Percentiles rank a stretch among this genome's conserved stretches.
These are phyloP conservation scores for Pulveroboletus frians DNA, from an alignment of 768 basidiomycete species.

Conservation along the genomic window DNA sequence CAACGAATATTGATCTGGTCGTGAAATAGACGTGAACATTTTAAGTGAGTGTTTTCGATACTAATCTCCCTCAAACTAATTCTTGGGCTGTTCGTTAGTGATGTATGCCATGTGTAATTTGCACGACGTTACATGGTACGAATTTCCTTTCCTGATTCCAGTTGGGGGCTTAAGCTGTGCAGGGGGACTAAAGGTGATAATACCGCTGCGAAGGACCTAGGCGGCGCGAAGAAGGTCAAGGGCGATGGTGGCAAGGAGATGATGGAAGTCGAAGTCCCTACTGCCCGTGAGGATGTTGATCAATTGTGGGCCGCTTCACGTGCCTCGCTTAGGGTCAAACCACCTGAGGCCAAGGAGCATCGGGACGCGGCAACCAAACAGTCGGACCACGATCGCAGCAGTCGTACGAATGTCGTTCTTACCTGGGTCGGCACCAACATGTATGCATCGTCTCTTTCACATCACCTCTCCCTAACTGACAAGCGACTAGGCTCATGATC, in stretches of 20 bases:
- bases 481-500: slow-evolving; percentile 52
- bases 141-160: background rate
- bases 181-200: slow-evolving; percentile 94
- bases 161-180: slow-evolving; percentile 3
- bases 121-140: slow-evolving; percentile 77
- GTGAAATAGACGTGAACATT: slow-evolving; percentile 63
- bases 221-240: slow-evolving; percentile 86
- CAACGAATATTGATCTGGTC: slow-evolving; percentile 6
- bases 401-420: slow-evolving; percentile 79
- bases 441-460: slow-evolving; percentile 35
- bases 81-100: slow-evolving; percentile 37
- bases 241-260: slow-evolving; percentile 80
- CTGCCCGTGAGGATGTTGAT: slow-evolving; percentile 81
- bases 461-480: background rate
- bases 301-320: slow-evolving; percentile 79
- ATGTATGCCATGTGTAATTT: slow-evolving; percentile 94
- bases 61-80: background rate
- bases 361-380: slow-evolving; percentile 87
- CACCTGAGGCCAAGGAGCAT: slow-evolving; percentile 72
- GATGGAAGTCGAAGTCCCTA: slow-evolving; percentile 81
- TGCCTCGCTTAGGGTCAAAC: slow-evolving; percentile 59
- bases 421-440: slow-evolving; percentile 85
- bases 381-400: slow-evolving; percentile 79
- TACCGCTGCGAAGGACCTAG: slow-evolving; percentile 80
- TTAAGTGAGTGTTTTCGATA: slow-evolving; percentile 44